Conservation (phyloP, 495 filamentous ascomycete genomes). For the Hypoxylon perforatum region DNA sequence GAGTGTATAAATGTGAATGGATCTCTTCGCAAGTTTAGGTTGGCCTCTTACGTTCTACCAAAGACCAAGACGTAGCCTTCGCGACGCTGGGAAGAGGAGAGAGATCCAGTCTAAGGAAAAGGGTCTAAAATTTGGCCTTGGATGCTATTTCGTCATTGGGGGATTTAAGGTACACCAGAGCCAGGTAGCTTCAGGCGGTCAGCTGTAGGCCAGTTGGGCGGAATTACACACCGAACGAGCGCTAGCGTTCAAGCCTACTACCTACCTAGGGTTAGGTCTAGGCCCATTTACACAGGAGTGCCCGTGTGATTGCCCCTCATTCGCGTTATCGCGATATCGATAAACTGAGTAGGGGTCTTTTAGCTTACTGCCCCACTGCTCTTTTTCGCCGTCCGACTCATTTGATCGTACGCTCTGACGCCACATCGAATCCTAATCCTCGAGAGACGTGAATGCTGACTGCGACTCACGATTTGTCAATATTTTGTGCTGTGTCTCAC, state of each 20-base stretch:
- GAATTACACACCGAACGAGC: not conserved
- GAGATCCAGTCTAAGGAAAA: not conserved
- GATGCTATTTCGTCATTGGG: constrained; percentile 31
- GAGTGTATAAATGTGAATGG: not conserved
- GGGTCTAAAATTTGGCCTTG: constrained; percentile 4
- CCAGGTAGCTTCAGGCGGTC: no score
- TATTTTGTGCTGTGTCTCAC: no score
- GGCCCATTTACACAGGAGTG: no score
- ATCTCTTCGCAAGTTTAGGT: not conserved
- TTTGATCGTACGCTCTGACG: not conserved
- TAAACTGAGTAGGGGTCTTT: not conserved
- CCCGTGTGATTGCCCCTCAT: constrained; percentile 31
- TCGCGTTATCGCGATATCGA: constrained; percentile 31
- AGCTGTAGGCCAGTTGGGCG: constrained; percentile 20
- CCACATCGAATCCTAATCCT: constrained; percentile 15
- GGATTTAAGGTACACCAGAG: not conserved
- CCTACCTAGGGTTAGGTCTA: no score
- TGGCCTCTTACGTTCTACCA: constrained; percentile 10
- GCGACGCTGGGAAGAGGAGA: constrained; percentile 24
- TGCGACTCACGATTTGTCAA: not conserved
- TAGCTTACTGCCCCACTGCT: constrained; percentile 18
- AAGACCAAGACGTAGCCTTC: constrained; percentile 2
- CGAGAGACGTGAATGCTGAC: not conserved
- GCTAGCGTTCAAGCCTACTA: no score
- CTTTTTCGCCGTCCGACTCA: constrained; percentile 38